Evolutionary conservation across 2,329 filamentous ascomycete species (phyloP).

Genomic region (Cephalotrichum gorgonifer): DNA sequence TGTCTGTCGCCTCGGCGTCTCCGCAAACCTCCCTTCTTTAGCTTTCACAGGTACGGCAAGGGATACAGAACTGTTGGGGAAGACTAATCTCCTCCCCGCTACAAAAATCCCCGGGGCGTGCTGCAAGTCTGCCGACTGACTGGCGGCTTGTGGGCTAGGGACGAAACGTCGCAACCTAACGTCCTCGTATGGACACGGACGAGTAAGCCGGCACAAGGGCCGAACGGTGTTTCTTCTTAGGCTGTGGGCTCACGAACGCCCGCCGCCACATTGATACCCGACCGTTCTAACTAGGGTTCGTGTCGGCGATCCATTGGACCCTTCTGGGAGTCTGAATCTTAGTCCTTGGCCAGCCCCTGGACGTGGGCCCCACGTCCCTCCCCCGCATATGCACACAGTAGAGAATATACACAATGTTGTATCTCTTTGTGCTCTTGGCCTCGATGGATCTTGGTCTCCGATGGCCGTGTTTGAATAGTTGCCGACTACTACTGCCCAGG

Average conservation of each 20-base stretch:
- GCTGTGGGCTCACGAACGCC: not conserved
- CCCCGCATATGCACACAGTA: too few relatives aligned
- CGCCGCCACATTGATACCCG: slow-evolving; percentile 1
- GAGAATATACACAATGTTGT: too few relatives aligned
- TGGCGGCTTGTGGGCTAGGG: not conserved
- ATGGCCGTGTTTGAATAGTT: not conserved
- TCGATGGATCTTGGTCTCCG: not conserved
- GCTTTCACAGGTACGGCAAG: not conserved
- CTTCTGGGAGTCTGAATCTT: not conserved
- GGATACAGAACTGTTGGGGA: not conserved
- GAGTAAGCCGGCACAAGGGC: not conserved
- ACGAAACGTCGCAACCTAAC: not conserved
- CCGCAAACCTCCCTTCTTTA: too few relatives aligned
- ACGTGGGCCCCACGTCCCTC: not conserved
- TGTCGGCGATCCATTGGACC: slow-evolving; percentile 5
- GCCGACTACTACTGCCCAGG: not conserved
- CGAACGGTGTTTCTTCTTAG: not conserved
- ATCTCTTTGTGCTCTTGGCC: too few relatives aligned
- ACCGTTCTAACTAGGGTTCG: not conserved
- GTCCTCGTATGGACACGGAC: not conserved
- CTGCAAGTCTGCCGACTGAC: not conserved
- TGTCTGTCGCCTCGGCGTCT: too few relatives aligned
- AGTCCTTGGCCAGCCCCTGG: not conserved
- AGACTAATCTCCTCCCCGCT: not conserved
- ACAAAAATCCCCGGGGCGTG: not conserved